A percentile compares a stretch with the other conserved stretches of the same genome.
Conservation (phyloP, 176 grass and related monocot genomes). For the sorghum (Sorghum bicolor) region DNA sequence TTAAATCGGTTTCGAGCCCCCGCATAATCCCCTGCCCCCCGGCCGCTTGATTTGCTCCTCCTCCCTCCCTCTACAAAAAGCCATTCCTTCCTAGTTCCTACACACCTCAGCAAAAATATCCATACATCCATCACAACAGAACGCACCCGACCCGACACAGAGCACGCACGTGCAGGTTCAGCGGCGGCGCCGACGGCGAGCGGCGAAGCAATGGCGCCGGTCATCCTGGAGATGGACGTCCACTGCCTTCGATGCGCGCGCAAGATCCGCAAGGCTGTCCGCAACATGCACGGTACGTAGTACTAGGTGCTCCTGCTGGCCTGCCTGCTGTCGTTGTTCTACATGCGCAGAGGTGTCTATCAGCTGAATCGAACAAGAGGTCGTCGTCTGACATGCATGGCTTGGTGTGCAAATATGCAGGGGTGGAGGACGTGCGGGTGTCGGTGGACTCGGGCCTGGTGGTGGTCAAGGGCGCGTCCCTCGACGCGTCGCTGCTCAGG, state of each 20-base stretch:
- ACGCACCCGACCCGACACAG: background rate
- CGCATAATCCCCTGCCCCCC: constrained; percentile 6
- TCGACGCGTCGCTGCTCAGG: background rate
- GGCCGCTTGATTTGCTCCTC: background rate
- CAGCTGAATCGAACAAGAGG: too few relatives aligned
- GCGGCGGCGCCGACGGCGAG: background rate
- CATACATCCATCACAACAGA: background rate
- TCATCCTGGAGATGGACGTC: constrained; percentile 2
- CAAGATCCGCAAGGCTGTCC: background rate
- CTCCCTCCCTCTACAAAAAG: background rate
- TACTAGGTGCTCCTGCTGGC: background rate
- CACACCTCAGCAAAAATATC: background rate
- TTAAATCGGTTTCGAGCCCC: background rate
- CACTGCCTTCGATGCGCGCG: background rate
- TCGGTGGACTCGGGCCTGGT: background rate
- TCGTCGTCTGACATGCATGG: background rate
- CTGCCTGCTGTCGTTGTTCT: background rate
- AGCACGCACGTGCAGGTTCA: background rate
- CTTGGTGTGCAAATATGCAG: background rate
- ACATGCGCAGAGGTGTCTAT: background rate
- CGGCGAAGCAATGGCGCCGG: background rate
- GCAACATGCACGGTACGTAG: background rate
- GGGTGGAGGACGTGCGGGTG: background rate
- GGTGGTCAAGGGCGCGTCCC: background rate
- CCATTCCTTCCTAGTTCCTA: background rate